A percentile compares a stretch with the other conserved stretches of the same genome.
These are phyloP conservation scores for Senna tora DNA, from an alignment of 306 rosid genomes.

Conservation along the genomic window DNA sequence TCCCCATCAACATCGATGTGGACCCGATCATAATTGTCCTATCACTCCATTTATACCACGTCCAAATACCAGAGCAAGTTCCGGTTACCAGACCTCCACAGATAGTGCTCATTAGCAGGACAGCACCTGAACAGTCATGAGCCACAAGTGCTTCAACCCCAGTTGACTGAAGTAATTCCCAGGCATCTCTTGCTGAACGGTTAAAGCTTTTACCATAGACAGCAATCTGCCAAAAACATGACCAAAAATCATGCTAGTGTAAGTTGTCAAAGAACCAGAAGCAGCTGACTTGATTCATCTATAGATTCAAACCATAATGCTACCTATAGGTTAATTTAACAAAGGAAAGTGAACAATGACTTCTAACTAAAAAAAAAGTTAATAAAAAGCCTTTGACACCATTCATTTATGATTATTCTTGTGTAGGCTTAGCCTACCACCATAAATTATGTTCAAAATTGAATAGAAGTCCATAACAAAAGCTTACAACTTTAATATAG, in stretches of 20 bases:
- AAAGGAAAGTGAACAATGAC: background rate
- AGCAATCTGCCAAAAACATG: conserved; percentile 71
- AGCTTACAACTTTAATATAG: background rate
- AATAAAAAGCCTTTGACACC: background rate
- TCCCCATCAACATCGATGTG: conserved; percentile 94
- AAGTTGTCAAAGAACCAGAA: conserved; percentile 15
- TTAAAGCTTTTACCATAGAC: conserved; percentile 91
- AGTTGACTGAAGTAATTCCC: conserved; percentile 97
- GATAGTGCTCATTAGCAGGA: conserved; percentile 85
- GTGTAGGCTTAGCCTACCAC: background rate
- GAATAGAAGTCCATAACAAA: background rate
- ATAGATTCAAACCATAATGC: conserved; percentile 20
- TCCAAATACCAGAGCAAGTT: conserved; percentile 90
- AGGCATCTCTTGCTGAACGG: conserved; percentile 95
- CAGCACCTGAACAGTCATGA: conserved; percentile 98
- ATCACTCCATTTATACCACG: conserved; percentile 77
- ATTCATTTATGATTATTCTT: background rate
- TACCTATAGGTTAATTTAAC: background rate
- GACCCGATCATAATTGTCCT: conserved; percentile 82
- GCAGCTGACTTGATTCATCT: background rate
- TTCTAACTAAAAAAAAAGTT: background rate
- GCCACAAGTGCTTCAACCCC: conserved; percentile 98
- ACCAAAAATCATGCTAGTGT: conserved; percentile 25
- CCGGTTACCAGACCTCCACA: conserved; percentile 92
- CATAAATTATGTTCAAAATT: background rate